Evolutionary conservation across 2,329 filamentous ascomycete genomes (phyloP), one percentile per base, ranked within the genome.

Genomic region (Epicoccum nigrum): DNA sequence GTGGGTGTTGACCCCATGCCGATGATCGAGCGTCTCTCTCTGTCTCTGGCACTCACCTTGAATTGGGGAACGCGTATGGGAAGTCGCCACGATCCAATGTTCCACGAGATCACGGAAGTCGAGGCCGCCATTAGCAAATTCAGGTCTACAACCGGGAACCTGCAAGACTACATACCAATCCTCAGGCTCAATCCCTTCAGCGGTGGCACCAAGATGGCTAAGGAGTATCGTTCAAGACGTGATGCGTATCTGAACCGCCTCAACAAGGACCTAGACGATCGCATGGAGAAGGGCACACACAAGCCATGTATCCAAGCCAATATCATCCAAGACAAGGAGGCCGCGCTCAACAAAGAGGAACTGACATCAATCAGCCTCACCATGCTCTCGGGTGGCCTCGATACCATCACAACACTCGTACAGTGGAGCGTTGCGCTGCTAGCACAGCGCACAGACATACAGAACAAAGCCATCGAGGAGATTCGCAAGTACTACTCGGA

Each of bases 221-320:
- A 78, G 1, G 83, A 87, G 57, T 83, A 86, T 78, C 75, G 85
- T 16, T 74, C 75, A 44, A 76, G 86, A 11, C 77, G 85, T 13
- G 85, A 87, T 63, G 80, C 79, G 16, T 88, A 87, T 56, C 71
- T 88, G 28, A 79, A 74, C 0, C 75, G 72, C 7, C 69, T 88
- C 16, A 86, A 87, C 60, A 68, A 74, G 3, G 83, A 82, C 3
- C 72, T 88, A 6, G 83, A 86, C 49, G 78, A 83, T 17, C 76
- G 83, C 1, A 86, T 88, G 74, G 79, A 78, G 41, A 81, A 82
- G 35, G 84, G 84, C 0, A 84, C 76, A 0, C 79, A 87, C 63
- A 79, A 81, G 58, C 83, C 85, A 0, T 88, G 86, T 62, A 88
- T 88, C 34, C 85, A 87, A 54, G 84, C 83, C 4, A 88, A 87